Conservation (phyloP, 306 rosid species). For the Cyamopsis tetragonoloba region DNA sequence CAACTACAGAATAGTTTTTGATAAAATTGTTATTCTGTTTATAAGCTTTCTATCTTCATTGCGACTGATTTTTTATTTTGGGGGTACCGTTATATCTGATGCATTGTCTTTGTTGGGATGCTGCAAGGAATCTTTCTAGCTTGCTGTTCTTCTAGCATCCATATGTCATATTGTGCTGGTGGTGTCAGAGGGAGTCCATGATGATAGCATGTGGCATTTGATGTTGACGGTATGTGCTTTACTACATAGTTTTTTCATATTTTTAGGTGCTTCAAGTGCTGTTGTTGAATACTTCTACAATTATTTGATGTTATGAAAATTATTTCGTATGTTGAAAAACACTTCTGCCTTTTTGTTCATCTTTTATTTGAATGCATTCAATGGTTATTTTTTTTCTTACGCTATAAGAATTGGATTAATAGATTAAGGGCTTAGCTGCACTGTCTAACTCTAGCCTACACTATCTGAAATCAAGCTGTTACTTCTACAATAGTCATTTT, state of each 20-base stretch:
- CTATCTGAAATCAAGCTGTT: neutral
- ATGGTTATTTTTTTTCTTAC: neutral
- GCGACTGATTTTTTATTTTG: neutral
- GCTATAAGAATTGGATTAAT: neutral
- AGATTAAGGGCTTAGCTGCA: neutral
- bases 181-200: conserved; percentile 82
- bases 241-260: neutral
- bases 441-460: neutral
- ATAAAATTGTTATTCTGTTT: neutral
- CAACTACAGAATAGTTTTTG: neutral
- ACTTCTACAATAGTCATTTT: neutral
- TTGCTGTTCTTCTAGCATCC: conserved; percentile 74
- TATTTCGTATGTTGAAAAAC: neutral
- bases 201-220: conserved; percentile 70
- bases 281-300: neutral
- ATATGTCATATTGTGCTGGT: conserved; percentile 74
- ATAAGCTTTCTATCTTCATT: neutral
- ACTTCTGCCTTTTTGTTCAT: neutral
- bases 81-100: conserved; percentile 21
- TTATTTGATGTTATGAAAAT: neutral
- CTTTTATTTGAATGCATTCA: neutral
- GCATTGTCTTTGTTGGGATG: conserved; percentile 40
- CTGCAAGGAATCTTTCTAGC: conserved; percentile 75
- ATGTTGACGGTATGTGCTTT: conserved; percentile 61
- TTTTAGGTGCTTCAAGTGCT: conserved; percentile 6